These are phyloP conservation scores for Podila horticola DNA, from an alignment of 192 early-diverging fungal genomes.

Conservation along the genomic window DNA sequence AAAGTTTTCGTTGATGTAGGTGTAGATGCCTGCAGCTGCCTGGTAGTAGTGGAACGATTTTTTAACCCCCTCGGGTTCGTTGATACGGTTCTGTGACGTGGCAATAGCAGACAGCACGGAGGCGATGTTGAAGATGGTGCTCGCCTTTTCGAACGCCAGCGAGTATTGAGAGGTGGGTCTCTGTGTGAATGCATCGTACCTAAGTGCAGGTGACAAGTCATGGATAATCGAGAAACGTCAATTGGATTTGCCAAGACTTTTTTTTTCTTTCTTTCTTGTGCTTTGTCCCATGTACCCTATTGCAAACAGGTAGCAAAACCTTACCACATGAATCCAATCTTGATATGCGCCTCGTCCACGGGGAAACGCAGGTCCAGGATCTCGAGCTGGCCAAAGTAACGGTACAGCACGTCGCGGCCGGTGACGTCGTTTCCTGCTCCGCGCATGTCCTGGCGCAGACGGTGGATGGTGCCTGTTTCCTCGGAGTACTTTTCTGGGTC, in stretches of 20 bases:
- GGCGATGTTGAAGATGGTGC: slow-evolving; percentile 94
- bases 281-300: neutral
- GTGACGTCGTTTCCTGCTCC: slow-evolving; percentile 95
- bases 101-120: slow-evolving; percentile 81
- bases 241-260: slow-evolving; percentile 40
- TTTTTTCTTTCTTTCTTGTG: slow-evolving; percentile 4
- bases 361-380: slow-evolving; percentile 93
- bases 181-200: slow-evolving; percentile 87
- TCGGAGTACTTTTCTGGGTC: slow-evolving; percentile 91
- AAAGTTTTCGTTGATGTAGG: slow-evolving; percentile 98
- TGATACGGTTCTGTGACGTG: slow-evolving; percentile 74
- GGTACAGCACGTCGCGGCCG: slow-evolving; percentile 93
- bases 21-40: slow-evolving; percentile 91
- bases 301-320: neutral
- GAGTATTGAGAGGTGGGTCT: slow-evolving; percentile 88
- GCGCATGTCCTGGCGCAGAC: slow-evolving; percentile 94
- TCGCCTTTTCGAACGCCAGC: slow-evolving; percentile 97
- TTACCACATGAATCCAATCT: slow-evolving; percentile 92
- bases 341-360: slow-evolving; percentile 91
- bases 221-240: neutral
- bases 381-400: slow-evolving; percentile 97
- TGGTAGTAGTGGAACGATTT: slow-evolving; percentile 92
- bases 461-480: slow-evolving; percentile 87
- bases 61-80: slow-evolving; percentile 79
- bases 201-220: slow-evolving; percentile 18